Evolutionary conservation across 305 asterid species (phyloP).

Genomic region (Lippia alba): DNA sequence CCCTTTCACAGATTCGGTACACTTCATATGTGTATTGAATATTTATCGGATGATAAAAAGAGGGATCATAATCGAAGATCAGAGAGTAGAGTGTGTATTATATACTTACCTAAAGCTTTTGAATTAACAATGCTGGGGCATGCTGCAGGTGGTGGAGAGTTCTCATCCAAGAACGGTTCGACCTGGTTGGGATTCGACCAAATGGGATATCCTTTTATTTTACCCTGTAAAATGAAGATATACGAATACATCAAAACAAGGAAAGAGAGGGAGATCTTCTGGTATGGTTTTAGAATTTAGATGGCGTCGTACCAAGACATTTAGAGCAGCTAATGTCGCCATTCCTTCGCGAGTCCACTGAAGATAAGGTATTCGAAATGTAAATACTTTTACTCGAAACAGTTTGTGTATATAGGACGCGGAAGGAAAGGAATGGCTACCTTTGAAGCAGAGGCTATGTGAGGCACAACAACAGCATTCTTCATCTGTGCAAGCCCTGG

Average conservation of each 20-base stretch:
- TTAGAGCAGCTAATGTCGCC: slow-evolving; percentile 94
- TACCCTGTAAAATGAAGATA: slow-evolving; percentile 56
- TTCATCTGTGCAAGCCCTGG: slow-evolving; percentile 92
- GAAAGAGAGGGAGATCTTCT: not conserved
- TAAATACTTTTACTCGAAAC: not conserved
- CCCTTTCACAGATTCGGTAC: not conserved
- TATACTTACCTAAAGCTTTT: slow-evolving; percentile 71
- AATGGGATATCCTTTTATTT: slow-evolving; percentile 81
- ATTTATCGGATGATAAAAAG: no score
- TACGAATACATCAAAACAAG: not conserved
- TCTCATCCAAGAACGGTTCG: slow-evolving; percentile 75
- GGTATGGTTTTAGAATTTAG: not conserved
- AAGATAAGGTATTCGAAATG: slow-evolving; percentile 13
- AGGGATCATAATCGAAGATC: no score
- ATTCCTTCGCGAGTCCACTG: slow-evolving; percentile 99
- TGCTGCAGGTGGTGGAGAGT: slow-evolving; percentile 79
- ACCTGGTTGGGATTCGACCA: slow-evolving; percentile 82
- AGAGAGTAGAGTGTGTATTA: no score
- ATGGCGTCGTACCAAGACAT: slow-evolving; percentile 75
- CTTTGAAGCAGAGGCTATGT: slow-evolving; percentile 98
- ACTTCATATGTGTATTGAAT: no score
- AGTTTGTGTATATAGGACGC: slow-evolving; percentile 2
- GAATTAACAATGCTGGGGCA: slow-evolving; percentile 93
- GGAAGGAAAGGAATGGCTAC: slow-evolving; percentile 40
- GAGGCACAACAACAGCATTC: slow-evolving; percentile 91